These are phyloP conservation scores for Arbutus unedo DNA, from an alignment of 148 eudicot genomes.

Conservation along the genomic window DNA sequence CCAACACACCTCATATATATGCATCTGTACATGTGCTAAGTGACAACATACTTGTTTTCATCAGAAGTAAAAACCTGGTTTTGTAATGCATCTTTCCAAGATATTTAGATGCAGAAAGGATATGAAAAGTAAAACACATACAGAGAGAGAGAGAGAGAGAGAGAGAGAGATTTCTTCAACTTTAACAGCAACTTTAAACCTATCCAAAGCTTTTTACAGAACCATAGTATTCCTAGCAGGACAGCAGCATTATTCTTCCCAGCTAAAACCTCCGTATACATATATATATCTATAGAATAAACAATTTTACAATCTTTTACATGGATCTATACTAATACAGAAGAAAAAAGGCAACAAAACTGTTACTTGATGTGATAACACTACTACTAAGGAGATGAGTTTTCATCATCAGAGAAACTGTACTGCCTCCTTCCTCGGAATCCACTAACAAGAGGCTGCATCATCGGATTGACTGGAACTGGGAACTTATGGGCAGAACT, in stretches of 20 bases:
- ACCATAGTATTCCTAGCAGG: not conserved
- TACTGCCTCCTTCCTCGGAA: constrained; percentile 41
- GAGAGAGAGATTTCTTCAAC: not conserved
- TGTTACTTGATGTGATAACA: constrained; percentile 9
- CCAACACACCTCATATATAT: too few relatives aligned
- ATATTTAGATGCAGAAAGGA: too few relatives aligned
- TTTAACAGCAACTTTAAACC: constrained; percentile 5
- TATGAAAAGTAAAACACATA: not conserved
- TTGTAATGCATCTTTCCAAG: too few relatives aligned
- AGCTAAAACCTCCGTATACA: not conserved
- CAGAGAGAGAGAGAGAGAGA: not conserved
- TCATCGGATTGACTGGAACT: constrained; percentile 72
- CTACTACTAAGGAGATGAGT: constrained; percentile 29
- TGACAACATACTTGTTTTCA: too few relatives aligned
- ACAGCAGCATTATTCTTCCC: not conserved
- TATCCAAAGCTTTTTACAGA: constrained; percentile 4
- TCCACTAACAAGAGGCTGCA: constrained; percentile 50
- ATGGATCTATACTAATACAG: constrained; percentile 25
- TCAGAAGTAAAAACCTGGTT: too few relatives aligned
- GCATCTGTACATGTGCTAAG: too few relatives aligned
- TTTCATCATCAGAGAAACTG: constrained; percentile 53
- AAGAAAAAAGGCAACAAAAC: constrained; percentile 16
- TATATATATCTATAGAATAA: constrained; percentile 13
- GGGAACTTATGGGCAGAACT: constrained; percentile 76
- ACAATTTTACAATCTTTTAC: constrained; percentile 41